Base-by-base conservation (phyloP, 192 early-diverging fungal species). In the Coemansia sp. region DNA sequence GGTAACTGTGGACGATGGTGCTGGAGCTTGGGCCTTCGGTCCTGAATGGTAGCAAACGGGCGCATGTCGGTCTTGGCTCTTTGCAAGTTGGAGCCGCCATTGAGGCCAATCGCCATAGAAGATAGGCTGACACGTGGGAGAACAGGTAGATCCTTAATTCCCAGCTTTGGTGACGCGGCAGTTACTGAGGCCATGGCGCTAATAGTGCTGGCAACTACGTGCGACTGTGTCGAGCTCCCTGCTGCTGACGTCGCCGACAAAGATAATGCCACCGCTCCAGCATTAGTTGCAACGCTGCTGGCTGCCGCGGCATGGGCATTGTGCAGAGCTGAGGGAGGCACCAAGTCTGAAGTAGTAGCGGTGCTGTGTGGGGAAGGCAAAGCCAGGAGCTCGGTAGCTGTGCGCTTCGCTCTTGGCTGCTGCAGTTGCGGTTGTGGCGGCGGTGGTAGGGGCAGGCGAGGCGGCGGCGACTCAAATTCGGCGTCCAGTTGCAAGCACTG, bases 401-500 rank as follows among this genome's bases (percentile, higher is more conserved):
- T 5, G 1, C 26, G 51, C 24, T 55, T 55, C 10, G 28, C 51
- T 28, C 51, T 55, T 55, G 51, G 26, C 14, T 55, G 51, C 51
- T 55, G 58, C 33, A 7, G 62, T 11, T 13, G 53, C 45, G 43
- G 36, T 11, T 13, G 53, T 36, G 43, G 36, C 21, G 65, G 63
- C 28, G 33, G 63, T 4, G 59, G 57, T 24, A 69, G 68, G 3
- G 65, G 66, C 46, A 36, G 59, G 43, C 56, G 42, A 50, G 42
- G 61, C 9, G 23, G 38, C 16, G 62, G 50, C 20, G 66, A 28
- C 56, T 62, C 69, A 23, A 31, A 35, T 3, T 64, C 60, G 16
- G 59, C 38, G 51, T 81, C 86, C 34, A 53, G 58, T 61, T 69
- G 66, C 62, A 73, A 63, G 55, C 90, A 92, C 43, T 83, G 82